phyloP scores from a whole-genome alignment of 1,284 basidiomycete species.

The Cutaneotrichosporon dermatis region DNA sequence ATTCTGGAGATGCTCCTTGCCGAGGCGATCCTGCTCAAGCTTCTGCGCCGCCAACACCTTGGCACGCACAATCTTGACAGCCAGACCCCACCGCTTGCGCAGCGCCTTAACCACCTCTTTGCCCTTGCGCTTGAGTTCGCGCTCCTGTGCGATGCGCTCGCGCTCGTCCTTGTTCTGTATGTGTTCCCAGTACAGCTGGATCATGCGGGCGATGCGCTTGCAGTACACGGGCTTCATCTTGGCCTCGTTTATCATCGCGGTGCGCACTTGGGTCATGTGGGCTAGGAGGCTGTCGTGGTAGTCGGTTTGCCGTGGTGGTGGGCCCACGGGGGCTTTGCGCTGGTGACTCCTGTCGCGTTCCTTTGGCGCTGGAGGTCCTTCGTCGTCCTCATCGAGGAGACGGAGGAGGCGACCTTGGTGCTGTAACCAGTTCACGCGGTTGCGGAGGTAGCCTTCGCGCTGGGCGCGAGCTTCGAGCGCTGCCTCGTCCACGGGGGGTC shows the following conservation, averaged over 20 bases:
- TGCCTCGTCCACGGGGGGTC: conserved; percentile 49
- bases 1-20: conserved; percentile 80
- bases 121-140: conserved; percentile 62
- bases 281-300: conserved; percentile 47
- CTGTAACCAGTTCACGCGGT: conserved; percentile 54
- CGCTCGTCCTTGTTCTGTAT: conserved; percentile 60
- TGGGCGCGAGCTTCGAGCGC: conserved; percentile 53
- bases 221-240: conserved; percentile 45
- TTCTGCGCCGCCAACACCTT: conserved; percentile 58
- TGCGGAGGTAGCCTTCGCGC: conserved; percentile 54
- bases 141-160: conserved; percentile 62
- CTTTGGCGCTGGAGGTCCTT: conserved; percentile 13
- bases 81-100: conserved; percentile 72
- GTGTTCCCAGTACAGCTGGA: conserved; percentile 75
- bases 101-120: conserved; percentile 64
- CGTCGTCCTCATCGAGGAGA: conserved; percentile 50
- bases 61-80: conserved; percentile 73
- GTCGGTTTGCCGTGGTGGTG: conserved; percentile 37
- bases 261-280: conserved; percentile 48
- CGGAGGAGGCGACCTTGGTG: conserved; percentile 44
- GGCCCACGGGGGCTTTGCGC: conserved; percentile 13
- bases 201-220: conserved; percentile 61
- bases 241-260: conserved; percentile 45
- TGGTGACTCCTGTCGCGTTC: conserved; percentile 13
- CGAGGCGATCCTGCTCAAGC: conserved; percentile 62